Evolutionary conservation across 2,329 filamentous ascomycete genomes (phyloP).

Genomic region (Diaporthe ampelina): DNA sequence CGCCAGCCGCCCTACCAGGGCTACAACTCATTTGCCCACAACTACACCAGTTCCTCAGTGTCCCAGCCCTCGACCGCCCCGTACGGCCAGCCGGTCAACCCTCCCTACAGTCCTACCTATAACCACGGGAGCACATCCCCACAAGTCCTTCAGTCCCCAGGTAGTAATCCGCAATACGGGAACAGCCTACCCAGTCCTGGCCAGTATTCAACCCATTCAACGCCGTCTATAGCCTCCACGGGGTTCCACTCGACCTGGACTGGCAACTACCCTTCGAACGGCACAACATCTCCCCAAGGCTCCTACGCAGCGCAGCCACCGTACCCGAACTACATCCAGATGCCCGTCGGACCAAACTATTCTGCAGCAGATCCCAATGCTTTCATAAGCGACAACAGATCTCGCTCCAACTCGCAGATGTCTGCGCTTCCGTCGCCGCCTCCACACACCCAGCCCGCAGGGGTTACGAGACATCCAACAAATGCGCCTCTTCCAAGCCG

Average conservation of each 20-base stretch:
- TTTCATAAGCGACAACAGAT: constrained; percentile 59
- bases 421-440: constrained; percentile 63
- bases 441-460: constrained; percentile 56
- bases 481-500: constrained; percentile 71
- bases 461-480: constrained; percentile 70
- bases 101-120: constrained; percentile 48
- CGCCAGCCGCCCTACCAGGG: constrained; percentile 66
- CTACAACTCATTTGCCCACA: constrained; percentile 60
- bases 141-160: constrained; percentile 35
- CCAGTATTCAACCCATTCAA: constrained; percentile 49
- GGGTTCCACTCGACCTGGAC: constrained; percentile 41
- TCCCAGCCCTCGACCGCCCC: constrained; percentile 52
- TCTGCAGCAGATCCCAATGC: constrained; percentile 59
- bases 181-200: constrained; percentile 54
- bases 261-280: constrained; percentile 46
- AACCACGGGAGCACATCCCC: constrained; percentile 38
- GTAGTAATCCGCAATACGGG: constrained; percentile 52
- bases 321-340: constrained; percentile 66
- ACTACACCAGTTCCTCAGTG: constrained; percentile 55
- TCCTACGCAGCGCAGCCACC: constrained; percentile 57
- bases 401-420: constrained; percentile 64
- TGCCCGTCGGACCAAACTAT: constrained; percentile 67
- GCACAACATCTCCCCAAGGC: constrained; percentile 38
- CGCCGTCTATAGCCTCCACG: constrained; percentile 42
- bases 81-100: constrained; percentile 56